A percentile compares a stretch with the other conserved stretches of the same genome.
Conservation (phyloP, 2,329 filamentous ascomycete species). For the Fusarium equiseti region DNA sequence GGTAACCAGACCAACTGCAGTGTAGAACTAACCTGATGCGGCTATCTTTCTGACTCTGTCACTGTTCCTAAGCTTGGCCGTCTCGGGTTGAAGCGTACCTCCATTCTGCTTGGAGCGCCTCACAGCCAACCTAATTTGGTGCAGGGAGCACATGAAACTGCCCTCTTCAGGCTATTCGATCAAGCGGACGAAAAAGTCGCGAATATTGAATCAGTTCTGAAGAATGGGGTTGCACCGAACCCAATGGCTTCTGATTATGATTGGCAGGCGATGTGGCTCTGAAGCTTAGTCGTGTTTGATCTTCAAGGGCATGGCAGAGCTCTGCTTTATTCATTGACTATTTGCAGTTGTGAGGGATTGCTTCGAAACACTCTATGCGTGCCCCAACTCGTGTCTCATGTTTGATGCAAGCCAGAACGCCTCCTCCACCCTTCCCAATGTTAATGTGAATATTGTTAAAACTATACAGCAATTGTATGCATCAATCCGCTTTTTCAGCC, state of each 20-base stretch:
- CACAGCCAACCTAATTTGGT: conserved; percentile 20
- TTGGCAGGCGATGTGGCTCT: conserved; percentile 17
- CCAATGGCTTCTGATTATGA: background rate
- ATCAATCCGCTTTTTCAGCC: conserved; percentile 26
- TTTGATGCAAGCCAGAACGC: conserved; percentile 35
- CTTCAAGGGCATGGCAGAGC: conserved; percentile 21
- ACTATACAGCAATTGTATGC: conserved; percentile 24
- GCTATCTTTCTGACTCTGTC: background rate
- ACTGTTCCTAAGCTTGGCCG: conserved; percentile 15
- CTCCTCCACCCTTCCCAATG: conserved; percentile 35
- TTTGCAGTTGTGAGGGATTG: conserved; percentile 27
- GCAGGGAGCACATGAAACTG: conserved; percentile 34
- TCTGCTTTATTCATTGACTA: conserved; percentile 31
- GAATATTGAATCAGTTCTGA: conserved; percentile 15
- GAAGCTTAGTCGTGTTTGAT: conserved; percentile 24
- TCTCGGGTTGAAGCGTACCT: conserved; percentile 21
- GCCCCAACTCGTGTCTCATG: conserved; percentile 37
- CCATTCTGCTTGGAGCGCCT: conserved; percentile 25
- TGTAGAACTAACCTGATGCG: conserved; percentile 28
- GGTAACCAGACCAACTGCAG: conserved; percentile 12
- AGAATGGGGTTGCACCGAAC: background rate
- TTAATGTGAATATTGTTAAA: conserved; percentile 9
- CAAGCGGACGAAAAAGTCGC: conserved; percentile 3
- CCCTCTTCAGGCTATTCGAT: conserved; percentile 9
- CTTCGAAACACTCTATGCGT: conserved; percentile 6